Percentiles rank a stretch among this genome's conserved stretches.
These are phyloP conservation scores for Lactarius akahatsu DNA, from an alignment of 768 basidiomycete species.

Conservation along the genomic window DNA sequence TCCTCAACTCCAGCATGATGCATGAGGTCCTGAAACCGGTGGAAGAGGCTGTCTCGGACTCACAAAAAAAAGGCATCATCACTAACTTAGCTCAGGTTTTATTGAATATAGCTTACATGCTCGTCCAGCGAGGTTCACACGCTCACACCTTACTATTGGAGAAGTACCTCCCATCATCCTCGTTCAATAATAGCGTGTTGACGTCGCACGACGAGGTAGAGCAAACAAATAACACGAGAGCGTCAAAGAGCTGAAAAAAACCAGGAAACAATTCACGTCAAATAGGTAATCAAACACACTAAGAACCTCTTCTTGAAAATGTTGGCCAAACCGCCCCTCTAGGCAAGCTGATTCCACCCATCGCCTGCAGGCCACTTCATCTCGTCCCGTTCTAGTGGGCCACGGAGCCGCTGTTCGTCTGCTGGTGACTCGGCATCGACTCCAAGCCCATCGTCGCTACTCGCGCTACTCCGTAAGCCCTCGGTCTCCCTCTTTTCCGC, in stretches of 20 bases:
- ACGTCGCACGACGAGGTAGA: not conserved
- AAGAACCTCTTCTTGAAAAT: not conserved
- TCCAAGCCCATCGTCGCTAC: constrained; percentile 26
- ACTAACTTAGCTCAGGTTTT: not conserved
- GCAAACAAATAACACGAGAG: not conserved
- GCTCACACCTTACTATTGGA: no score
- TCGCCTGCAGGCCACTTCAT: constrained; percentile 62
- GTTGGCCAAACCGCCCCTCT: not conserved
- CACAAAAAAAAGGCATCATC: not conserved
- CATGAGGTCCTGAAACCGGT: no score
- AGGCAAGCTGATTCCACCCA: constrained; percentile 48
- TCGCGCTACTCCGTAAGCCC: constrained; percentile 33
- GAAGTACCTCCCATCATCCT: not conserved
- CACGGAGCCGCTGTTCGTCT: constrained; percentile 20
- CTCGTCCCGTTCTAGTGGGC: constrained; percentile 45
- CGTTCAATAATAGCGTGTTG: not conserved
- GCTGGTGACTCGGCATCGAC: constrained; percentile 27
- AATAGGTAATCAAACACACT: constrained; percentile 9
- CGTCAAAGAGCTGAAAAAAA: not conserved
- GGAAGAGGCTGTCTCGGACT: not conserved
- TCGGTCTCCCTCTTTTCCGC: constrained; percentile 37
- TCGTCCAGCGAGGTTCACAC: no score
- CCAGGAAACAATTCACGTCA: not conserved
- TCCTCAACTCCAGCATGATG: not conserved
- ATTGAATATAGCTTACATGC: no score